Conservation (phyloP, 768 basidiomycete species). For the Panaeolus cyanescens region DNA sequence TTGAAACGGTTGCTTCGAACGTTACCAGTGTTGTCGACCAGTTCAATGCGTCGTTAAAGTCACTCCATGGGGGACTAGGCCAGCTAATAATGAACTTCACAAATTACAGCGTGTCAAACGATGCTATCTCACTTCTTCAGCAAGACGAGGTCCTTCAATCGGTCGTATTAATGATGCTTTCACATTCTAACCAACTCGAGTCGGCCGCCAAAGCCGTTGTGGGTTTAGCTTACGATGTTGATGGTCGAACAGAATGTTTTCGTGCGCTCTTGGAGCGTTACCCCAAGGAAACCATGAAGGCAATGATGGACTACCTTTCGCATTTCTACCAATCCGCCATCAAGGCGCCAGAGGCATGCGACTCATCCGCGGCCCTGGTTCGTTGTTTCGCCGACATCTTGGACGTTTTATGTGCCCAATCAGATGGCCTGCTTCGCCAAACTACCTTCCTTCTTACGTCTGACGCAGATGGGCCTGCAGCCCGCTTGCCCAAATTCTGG, state of each 20-base stretch:
- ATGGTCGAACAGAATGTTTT: conserved; percentile 86
- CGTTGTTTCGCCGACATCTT: conserved; percentile 92
- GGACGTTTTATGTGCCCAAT: conserved; percentile 78
- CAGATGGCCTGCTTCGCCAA: conserved; percentile 70
- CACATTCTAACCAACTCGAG: conserved; percentile 77
- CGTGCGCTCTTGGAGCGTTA: conserved; percentile 71
- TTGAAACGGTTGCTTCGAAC: not conserved
- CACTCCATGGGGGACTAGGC: not conserved
- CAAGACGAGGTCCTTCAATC: conserved; percentile 30
- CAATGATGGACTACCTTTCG: conserved; percentile 67
- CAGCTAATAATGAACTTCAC: conserved; percentile 57
- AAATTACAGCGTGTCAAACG: conserved; percentile 56
- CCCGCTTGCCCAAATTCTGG: conserved; percentile 76
- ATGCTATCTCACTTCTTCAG: conserved; percentile 31
- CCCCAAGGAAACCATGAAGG: conserved; percentile 67
- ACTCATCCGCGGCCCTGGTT: conserved; percentile 86
- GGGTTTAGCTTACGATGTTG: conserved; percentile 87
- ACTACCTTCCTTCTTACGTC: conserved; percentile 47
- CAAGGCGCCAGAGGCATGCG: conserved; percentile 81
- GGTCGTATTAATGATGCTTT: conserved; percentile 73
- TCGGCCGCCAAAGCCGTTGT: conserved; percentile 77
- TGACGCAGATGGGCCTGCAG: conserved; percentile 46
- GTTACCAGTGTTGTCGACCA: not conserved
- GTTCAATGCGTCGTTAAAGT: not conserved
- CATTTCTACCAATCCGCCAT: conserved; percentile 65